Percentiles rank a stretch among this genome's conserved stretches.
Conservation (phyloP, 2,329 filamentous ascomycete species). For the Colletotrichum tofieldiae region DNA sequence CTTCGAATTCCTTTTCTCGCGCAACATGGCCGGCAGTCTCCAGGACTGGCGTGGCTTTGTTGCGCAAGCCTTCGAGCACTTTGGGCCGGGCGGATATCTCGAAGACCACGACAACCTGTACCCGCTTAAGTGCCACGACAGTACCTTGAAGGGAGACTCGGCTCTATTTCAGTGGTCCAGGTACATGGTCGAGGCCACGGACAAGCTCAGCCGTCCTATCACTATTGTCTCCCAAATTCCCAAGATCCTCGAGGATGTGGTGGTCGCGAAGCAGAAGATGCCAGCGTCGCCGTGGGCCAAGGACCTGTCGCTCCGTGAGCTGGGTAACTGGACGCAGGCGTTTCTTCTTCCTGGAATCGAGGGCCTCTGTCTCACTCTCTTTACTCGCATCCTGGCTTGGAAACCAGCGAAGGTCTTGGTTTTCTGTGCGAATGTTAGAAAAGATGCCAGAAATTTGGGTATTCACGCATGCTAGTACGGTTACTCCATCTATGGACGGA, state of each 20-base stretch:
- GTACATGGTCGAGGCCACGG: slow-evolving; percentile 54
- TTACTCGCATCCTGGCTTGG: slow-evolving; percentile 46
- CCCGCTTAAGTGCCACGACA: slow-evolving; percentile 49
- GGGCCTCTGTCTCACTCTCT: slow-evolving; percentile 46
- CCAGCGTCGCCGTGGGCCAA: slow-evolving; percentile 60
- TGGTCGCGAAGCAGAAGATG: slow-evolving; percentile 50
- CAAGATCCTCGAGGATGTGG: slow-evolving; percentile 46
- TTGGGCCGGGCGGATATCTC: slow-evolving; percentile 62
- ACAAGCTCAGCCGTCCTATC: slow-evolving; percentile 17
- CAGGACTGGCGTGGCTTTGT: slow-evolving; percentile 50
- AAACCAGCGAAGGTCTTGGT: slow-evolving; percentile 46
- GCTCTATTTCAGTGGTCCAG: slow-evolving; percentile 57
- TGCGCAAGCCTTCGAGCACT: slow-evolving; percentile 48
- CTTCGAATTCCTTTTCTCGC: slow-evolving; percentile 35
- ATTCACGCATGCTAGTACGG: slow-evolving; percentile 49
- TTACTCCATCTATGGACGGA: slow-evolving; percentile 31
- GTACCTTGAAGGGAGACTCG: slow-evolving; percentile 44
- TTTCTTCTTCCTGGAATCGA: slow-evolving; percentile 46
- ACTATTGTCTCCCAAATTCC: slow-evolving; percentile 42
- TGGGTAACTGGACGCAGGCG: slow-evolving; percentile 47
- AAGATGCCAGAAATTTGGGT: slow-evolving; percentile 46
- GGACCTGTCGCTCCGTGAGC: slow-evolving; percentile 58
- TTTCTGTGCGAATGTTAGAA: slow-evolving; percentile 46
- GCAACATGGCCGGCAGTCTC: slow-evolving; percentile 22
- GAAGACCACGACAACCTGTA: slow-evolving; percentile 57